These are phyloP conservation scores for Euphorbia tirucalli DNA, from an alignment of 345 rosid genomes.

Conservation along the genomic window DNA sequence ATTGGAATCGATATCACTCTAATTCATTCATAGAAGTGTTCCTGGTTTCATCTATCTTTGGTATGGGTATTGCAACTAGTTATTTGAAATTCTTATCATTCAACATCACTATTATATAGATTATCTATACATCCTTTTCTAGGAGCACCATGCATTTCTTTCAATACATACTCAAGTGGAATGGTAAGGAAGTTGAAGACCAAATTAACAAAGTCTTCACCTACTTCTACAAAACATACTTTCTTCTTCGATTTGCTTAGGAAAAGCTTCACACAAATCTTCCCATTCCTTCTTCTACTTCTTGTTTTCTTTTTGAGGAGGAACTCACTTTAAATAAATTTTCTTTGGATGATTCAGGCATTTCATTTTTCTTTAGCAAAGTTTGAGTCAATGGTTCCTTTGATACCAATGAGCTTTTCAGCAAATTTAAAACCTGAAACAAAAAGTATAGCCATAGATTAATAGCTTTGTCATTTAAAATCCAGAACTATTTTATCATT, in stretches of 20 bases:
- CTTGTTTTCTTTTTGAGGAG: background rate
- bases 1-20: too few species aligned
- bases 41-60: too few species aligned
- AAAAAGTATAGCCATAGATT: background rate
- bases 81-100: too few species aligned
- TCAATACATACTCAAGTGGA: conserved; percentile 24
- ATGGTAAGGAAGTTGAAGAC: conserved; percentile 34
- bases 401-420: conserved; percentile 14
- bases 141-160: conserved; percentile 9
- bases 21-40: too few species aligned
- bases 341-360: background rate
- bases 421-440: conserved; percentile 28
- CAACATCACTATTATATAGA: conserved; percentile 12
- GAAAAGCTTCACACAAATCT: conserved; percentile 13
- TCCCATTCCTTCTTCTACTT: background rate
- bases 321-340: background rate
- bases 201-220: conserved; percentile 28
- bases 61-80: too few species aligned
- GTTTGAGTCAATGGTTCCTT: conserved; percentile 18
- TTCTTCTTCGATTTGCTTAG: conserved; percentile 26
- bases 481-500: background rate
- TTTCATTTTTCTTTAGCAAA: conserved; percentile 6
- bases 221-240: conserved; percentile 26
- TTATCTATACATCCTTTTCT: conserved; percentile 12
- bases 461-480: background rate